Evolutionary conservation across 371 early-diverging fungal genomes (phyloP).

Genomic region (Rhizopus sp.): DNA sequence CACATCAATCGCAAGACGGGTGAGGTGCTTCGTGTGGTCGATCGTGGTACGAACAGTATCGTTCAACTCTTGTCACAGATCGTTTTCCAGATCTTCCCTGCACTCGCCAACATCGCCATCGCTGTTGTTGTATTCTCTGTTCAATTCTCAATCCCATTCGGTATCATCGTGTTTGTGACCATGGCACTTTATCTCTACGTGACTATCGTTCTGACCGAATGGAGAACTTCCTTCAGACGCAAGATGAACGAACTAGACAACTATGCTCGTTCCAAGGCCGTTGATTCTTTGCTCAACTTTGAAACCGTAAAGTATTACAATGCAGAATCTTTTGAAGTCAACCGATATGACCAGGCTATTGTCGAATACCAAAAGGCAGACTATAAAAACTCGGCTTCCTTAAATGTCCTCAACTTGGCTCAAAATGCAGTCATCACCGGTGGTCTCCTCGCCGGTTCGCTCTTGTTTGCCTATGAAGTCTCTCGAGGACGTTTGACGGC

Average conservation of each 20-base stretch:
- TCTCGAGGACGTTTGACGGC: constrained; percentile 69
- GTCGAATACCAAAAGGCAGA: constrained; percentile 82
- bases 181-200: constrained; percentile 83
- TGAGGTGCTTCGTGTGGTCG: constrained; percentile 86
- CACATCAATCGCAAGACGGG: constrained; percentile 95
- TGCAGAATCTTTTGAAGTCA: constrained; percentile 78
- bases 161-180: constrained; percentile 81
- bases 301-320: constrained; percentile 94
- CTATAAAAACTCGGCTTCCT: constrained; percentile 65
- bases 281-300: constrained; percentile 93
- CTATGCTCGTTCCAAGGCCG: constrained; percentile 73
- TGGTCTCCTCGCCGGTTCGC: constrained; percentile 76
- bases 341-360: constrained; percentile 76
- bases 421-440: constrained; percentile 85
- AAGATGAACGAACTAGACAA: constrained; percentile 77
- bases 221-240: constrained; percentile 87
- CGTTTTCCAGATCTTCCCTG: constrained; percentile 88
- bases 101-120: constrained; percentile 83
- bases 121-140: constrained; percentile 74
- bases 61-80: constrained; percentile 80
- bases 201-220: constrained; percentile 88
- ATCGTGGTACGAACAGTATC: constrained; percentile 85
- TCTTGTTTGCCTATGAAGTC: constrained; percentile 82
- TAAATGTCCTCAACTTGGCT: constrained; percentile 79
- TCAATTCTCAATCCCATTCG: constrained; percentile 77